Conservation (phyloP, 257 asterid genomes). For the Paraleonurus japonicus region DNA sequence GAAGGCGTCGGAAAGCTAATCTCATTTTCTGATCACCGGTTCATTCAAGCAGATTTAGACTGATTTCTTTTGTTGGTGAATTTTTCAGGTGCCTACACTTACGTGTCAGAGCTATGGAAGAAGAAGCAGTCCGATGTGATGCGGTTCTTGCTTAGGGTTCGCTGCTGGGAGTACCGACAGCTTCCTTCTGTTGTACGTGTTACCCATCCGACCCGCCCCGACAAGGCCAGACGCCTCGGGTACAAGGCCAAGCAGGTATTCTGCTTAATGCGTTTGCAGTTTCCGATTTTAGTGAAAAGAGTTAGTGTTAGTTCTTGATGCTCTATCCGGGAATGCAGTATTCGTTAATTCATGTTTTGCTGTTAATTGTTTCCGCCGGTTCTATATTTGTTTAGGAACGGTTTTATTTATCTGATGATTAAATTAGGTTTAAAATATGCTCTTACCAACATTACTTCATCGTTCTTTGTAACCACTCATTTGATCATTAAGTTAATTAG, state of each 20-base stretch:
- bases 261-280: background rate
- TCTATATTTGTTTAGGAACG: too few species aligned
- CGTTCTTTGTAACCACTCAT: background rate
- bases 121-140: constrained; percentile 44
- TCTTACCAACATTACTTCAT: background rate
- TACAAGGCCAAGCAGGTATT: constrained; percentile 49
- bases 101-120: constrained; percentile 42
- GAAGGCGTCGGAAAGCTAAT: background rate
- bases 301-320: too few species aligned
- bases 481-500: background rate
- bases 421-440: background rate
- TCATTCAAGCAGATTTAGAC: background rate
- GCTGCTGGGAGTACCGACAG: constrained; percentile 31
- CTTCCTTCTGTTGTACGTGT: constrained; percentile 46
- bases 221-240: constrained; percentile 46
- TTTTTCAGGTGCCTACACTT: constrained; percentile 38
- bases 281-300: too few species aligned
- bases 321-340: background rate
- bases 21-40: background rate
- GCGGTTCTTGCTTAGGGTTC: constrained; percentile 41
- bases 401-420: background rate
- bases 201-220: constrained; percentile 44
- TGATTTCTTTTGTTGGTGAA: background rate
- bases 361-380: background rate
- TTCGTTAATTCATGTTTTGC: background rate